Conservation (phyloP, 225 moss, liverwort and hornwort species). For the Anthoceros angustus region DNA sequence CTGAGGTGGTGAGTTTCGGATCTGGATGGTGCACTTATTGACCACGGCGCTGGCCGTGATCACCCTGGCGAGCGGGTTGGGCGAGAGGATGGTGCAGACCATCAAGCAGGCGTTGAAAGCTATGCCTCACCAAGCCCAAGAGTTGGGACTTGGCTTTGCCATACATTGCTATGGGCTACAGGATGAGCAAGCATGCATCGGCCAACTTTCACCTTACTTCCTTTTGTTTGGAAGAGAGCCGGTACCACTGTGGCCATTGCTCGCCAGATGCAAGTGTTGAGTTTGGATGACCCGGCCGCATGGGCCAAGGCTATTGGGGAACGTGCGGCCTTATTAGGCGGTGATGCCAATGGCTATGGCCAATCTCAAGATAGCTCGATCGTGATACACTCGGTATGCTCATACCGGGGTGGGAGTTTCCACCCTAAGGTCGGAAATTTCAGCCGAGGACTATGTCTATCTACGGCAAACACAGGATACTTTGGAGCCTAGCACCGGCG, state of each 20-base stretch:
- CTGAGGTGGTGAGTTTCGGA: constrained; percentile 2
- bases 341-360: background rate
- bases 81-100: background rate
- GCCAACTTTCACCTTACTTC: background rate
- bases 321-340: background rate
- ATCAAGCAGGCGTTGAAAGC: background rate
- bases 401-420: background rate
- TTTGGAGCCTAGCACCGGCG: background rate
- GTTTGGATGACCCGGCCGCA: background rate
- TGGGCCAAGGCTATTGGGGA: background rate
- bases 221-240: constrained; percentile 1
- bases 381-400: background rate
- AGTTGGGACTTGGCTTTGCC: too few relatives aligned
- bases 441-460: too few relatives aligned
- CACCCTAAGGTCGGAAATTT: background rate
- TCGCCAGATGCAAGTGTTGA: background rate
- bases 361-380: background rate
- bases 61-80: background rate
- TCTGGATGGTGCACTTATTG: background rate
- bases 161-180: constrained; percentile 1
- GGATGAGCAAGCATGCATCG: background rate
- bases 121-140: background rate
- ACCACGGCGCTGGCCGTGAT: background rate
- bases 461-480: background rate
- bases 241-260: background rate